phyloP scores from a whole-genome alignment of 75 land plant species.

The Selaginella moellendorffii region DNA sequence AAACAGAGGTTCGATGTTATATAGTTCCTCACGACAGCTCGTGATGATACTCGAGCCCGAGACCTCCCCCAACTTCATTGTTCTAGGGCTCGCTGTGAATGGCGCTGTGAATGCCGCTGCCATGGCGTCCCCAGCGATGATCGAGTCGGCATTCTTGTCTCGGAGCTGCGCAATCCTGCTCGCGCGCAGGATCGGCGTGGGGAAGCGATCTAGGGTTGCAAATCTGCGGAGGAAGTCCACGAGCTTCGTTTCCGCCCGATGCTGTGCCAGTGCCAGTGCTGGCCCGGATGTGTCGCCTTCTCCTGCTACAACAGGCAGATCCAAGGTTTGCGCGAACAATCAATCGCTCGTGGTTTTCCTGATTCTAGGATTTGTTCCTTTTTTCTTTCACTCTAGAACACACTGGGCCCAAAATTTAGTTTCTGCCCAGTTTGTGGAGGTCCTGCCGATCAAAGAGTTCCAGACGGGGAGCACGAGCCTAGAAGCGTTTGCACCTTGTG shows the following conservation, averaged over 20 bases:
- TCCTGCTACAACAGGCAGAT: neutral
- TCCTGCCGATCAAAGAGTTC: slow-evolving; percentile 48
- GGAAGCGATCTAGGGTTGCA: too few relatives aligned
- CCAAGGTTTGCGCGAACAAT: neutral
- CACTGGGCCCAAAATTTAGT: slow-evolving; percentile 28
- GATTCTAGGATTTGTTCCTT: neutral
- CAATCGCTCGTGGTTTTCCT: neutral
- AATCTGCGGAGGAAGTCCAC: too few relatives aligned
- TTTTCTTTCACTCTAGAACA: neutral
- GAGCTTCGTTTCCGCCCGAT: neutral
- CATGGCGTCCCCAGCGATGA: too few relatives aligned
- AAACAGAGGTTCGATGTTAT: too few relatives aligned
- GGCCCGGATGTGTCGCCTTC: neutral
- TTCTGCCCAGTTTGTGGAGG: slow-evolving; percentile 92
- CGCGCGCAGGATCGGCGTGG: neutral
- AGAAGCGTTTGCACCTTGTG: slow-evolving; percentile 74
- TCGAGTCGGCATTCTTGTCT: too few relatives aligned
- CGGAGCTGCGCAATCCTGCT: neutral
- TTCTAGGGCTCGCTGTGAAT: too few relatives aligned
- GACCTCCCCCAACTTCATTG: too few relatives aligned
- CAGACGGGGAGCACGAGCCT: slow-evolving; percentile 74
- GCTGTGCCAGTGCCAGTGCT: neutral
- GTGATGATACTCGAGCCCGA: too few relatives aligned
- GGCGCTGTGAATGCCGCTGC: neutral
- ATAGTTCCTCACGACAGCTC: too few relatives aligned